These are phyloP conservation scores for Elymus sibiricus DNA, from an alignment of 176 grass and related monocot genomes.

Conservation along the genomic window DNA sequence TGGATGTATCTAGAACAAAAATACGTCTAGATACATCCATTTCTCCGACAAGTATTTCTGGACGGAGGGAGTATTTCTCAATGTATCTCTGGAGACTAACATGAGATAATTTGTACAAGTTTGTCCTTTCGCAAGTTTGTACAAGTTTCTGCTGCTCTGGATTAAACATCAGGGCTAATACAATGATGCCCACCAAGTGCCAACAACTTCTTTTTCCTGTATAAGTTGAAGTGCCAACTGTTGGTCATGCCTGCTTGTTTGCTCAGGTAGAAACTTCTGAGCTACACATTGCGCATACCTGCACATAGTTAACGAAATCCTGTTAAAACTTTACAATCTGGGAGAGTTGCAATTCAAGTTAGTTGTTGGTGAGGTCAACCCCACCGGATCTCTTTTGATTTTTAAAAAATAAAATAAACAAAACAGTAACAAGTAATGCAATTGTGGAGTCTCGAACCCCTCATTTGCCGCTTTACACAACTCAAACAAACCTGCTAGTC, in stretches of 20 bases:
- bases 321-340: constrained; percentile 10
- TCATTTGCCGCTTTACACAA: neutral
- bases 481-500: too few species aligned
- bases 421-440: neutral
- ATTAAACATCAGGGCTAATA: constrained; percentile 12
- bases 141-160: neutral
- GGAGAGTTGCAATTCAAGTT: neutral
- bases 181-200: constrained; percentile 16
- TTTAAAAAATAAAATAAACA: neutral
- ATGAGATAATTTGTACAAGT: too few species aligned
- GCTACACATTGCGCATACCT: constrained; percentile 87
- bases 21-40: too few species aligned
- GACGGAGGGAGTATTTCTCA: too few species aligned
- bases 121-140: neutral
- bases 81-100: too few species aligned
- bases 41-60: too few species aligned
- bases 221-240: neutral
- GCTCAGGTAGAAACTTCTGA: constrained; percentile 75
- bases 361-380: neutral
- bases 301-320: constrained; percentile 20
- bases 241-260: constrained; percentile 45
- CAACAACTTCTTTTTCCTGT: neutral
- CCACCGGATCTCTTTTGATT: neutral
- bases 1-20: too few species aligned
- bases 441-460: neutral